Evolutionary conservation across 768 basidiomycete genomes (phyloP).

Genomic region (Xerocomellus dryophilus): DNA sequence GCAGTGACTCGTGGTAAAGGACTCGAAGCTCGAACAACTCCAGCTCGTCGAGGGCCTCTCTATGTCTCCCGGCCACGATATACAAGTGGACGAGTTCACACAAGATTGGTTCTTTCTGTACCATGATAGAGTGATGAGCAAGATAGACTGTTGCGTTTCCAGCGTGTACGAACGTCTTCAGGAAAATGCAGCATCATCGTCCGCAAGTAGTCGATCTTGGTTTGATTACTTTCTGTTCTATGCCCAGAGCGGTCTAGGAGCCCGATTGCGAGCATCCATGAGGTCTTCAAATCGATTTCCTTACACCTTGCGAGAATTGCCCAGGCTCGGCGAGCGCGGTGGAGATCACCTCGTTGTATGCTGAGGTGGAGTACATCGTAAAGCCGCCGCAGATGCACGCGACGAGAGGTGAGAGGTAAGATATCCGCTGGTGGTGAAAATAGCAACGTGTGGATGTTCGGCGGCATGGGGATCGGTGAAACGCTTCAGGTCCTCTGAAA

Average conservation of each 20-base stretch:
- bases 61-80: conserved; percentile 53
- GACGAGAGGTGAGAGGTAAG: conserved; percentile 52
- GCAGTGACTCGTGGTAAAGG: neutral
- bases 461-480: conserved; percentile 13
- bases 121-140: conserved; percentile 10
- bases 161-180: conserved; percentile 50
- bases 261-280: conserved; percentile 68
- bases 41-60: conserved; percentile 78
- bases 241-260: conserved; percentile 43
- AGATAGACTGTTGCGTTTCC: neutral
- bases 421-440: conserved; percentile 58
- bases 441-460: conserved; percentile 47
- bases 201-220: conserved; percentile 58
- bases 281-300: conserved; percentile 68
- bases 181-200: conserved; percentile 68
- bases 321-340: conserved; percentile 69
- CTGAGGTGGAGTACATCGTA: conserved; percentile 72
- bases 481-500: neutral
- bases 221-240: conserved; percentile 28
- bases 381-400: conserved; percentile 69
- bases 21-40: conserved; percentile 59
- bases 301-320: conserved; percentile 71
- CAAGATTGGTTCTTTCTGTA: conserved; percentile 70
- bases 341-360: conserved; percentile 62
- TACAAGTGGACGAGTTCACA: conserved; percentile 72